A percentile compares a stretch with the other conserved stretches of the same genome.
These are phyloP conservation scores for Fusarium verrucosum DNA, from an alignment of 2,329 filamentous ascomycete species.

Conservation along the genomic window DNA sequence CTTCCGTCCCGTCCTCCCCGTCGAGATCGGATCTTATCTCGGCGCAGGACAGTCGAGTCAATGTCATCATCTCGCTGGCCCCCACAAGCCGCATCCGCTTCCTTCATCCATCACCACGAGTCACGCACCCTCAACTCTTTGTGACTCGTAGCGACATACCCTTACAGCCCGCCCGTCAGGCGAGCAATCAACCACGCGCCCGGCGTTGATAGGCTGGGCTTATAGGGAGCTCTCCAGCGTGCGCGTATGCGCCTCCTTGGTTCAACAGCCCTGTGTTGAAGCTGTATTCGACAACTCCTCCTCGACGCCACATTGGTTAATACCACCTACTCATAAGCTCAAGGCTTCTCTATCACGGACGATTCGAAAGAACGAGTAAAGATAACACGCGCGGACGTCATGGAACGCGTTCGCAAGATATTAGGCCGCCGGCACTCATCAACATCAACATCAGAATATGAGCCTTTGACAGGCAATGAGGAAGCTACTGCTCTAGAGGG, in stretches of 20 bases:
- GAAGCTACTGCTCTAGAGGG: constrained; percentile 43
- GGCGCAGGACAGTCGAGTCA: background rate
- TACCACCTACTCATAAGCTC: background rate
- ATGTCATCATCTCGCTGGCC: constrained; percentile 22
- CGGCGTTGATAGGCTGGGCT: background rate
- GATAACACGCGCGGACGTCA: constrained; percentile 12
- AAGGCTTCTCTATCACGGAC: background rate
- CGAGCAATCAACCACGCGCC: constrained; percentile 18
- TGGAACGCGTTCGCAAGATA: constrained; percentile 45
- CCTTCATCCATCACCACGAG: constrained; percentile 9
- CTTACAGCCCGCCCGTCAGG: background rate
- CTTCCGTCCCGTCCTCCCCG: constrained; percentile 15
- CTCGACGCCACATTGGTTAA: background rate
- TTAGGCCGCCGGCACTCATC: constrained; percentile 37
- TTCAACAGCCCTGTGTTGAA: constrained; percentile 7
- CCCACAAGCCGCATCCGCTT: constrained; percentile 12
- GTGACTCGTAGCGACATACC: constrained; percentile 9
- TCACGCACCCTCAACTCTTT: background rate
- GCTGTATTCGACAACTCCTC: constrained; percentile 17
- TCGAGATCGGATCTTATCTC: constrained; percentile 32
- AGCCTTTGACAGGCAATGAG: constrained; percentile 46
- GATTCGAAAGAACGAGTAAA: background rate
- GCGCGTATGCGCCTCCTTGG: constrained; percentile 15
- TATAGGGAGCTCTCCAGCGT: background rate
- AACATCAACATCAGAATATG: constrained; percentile 46